Evolutionary conservation across 495 filamentous ascomycete genomes (phyloP).

Genomic region (Alectoria sarmentosa): DNA sequence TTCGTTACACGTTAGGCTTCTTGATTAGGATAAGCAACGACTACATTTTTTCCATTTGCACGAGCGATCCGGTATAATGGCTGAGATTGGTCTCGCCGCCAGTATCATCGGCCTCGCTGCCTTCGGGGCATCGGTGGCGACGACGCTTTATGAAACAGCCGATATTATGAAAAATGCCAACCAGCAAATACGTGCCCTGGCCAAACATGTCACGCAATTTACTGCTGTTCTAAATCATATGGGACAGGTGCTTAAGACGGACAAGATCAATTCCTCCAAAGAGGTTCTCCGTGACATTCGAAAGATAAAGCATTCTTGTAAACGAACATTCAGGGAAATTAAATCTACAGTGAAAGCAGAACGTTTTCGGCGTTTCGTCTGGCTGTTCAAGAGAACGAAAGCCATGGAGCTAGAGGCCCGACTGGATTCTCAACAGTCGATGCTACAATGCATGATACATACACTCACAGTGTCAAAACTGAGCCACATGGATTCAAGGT

Average conservation of each 20-base stretch:
- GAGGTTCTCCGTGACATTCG: slow-evolving; percentile 6
- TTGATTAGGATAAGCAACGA: neutral
- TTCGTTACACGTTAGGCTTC: neutral
- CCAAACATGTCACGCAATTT: slow-evolving; percentile 14
- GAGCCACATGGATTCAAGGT: slow-evolving; percentile 2
- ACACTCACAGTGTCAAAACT: slow-evolving; percentile 8
- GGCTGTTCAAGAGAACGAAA: slow-evolving; percentile 10
- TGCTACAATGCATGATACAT: slow-evolving; percentile 7
- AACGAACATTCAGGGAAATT: slow-evolving; percentile 8
- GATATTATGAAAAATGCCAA: slow-evolving; percentile 9
- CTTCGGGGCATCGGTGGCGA: slow-evolving; percentile 10
- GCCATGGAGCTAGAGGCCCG: slow-evolving; percentile 5
- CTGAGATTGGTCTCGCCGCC: slow-evolving; percentile 14
- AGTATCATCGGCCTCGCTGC: slow-evolving; percentile 11
- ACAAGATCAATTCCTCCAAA: slow-evolving; percentile 12
- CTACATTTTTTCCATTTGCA: neutral
- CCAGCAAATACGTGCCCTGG: neutral
- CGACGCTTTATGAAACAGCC: slow-evolving; percentile 8
- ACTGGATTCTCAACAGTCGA: slow-evolving; percentile 8
- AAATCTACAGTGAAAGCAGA: neutral
- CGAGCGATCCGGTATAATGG: slow-evolving; percentile 7
- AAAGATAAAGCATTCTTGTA: slow-evolving; percentile 11
- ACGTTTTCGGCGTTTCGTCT: neutral
- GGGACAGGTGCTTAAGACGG: slow-evolving; percentile 6
- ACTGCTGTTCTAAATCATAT: slow-evolving; percentile 11